Conservation (phyloP, 2,329 filamentous ascomycete genomes). For the Xylariales sp. region DNA sequence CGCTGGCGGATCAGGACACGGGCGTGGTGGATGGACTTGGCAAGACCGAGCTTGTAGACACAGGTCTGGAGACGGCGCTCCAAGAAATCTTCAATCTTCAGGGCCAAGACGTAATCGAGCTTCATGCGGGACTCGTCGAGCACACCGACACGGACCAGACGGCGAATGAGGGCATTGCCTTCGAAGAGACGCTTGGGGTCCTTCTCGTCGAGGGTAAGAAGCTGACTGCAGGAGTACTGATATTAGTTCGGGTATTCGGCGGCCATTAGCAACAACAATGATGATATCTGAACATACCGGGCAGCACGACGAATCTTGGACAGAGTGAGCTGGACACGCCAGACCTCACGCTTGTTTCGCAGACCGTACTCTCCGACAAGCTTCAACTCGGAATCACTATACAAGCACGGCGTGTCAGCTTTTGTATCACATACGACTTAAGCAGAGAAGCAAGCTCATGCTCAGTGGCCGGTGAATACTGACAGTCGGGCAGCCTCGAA, state of each 20-base stretch:
- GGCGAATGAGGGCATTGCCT: constrained; percentile 99
- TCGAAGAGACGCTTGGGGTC: constrained; percentile 99
- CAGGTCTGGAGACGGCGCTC: constrained; percentile 99
- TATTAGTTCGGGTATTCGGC: not conserved
- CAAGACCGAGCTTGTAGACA: constrained; percentile 99
- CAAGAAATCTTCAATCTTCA: constrained; percentile 99
- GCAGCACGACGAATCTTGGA: constrained; percentile 99
- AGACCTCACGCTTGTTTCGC: constrained; percentile 99
- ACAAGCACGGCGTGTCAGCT: constrained; percentile 56
- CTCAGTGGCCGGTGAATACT: constrained; percentile 95
- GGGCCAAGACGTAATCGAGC: constrained; percentile 99
- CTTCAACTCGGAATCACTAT: constrained; percentile 98
- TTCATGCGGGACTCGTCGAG: constrained; percentile 99
- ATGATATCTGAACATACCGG: constrained; percentile 59
- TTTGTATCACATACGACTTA: constrained; percentile 77
- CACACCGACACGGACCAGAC: constrained; percentile 99
- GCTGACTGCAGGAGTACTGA: constrained; percentile 68
- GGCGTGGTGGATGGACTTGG: constrained; percentile 99
- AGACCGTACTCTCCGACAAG: constrained; percentile 99
- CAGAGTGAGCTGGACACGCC: constrained; percentile 98
- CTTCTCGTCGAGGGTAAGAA: constrained; percentile 99
- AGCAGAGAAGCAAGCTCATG: constrained; percentile 90
- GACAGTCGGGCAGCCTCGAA: constrained; percentile 99
- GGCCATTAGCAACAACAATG: not conserved
- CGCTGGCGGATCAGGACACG: constrained; percentile 99